Base-by-base conservation (phyloP, 345 rosid species). In the Sonneratia alba region DNA sequence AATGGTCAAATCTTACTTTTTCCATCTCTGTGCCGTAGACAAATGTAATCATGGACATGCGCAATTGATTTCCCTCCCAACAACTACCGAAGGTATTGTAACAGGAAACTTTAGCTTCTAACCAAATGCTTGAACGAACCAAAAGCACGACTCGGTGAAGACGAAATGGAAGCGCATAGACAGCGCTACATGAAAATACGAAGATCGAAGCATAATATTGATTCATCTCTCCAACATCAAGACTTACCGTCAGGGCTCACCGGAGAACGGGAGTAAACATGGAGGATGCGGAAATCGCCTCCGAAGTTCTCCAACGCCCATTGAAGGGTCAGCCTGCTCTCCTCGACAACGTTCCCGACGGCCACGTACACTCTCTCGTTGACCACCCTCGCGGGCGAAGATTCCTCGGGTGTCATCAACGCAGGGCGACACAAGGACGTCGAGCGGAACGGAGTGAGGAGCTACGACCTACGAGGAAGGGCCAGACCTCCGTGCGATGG, bases 361-460 rank as follows among this genome's bases (percentile, higher is more conserved):
- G 91, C 91, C 73, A 87, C 85, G 73, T 82, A 87, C 27, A 89
- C 81, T 38, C 86, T 81, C 21, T 86, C 82, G 67, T 73, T 81
- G 71, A 71, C 73, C 51, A 6, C 70, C 61, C 67, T 68, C 24
- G 84, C 81, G 80, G 83, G 77, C 66, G 79, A 51, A 40, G 45
- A 70, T 18, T 16, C 69, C 4, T 3, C 0, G 21, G 1, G 7
- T 0, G 32, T 7, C 34, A 42, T 62, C 27, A 37, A 27, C 66
- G 66, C 59, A 18, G 59, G 59, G 59, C 22, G 0, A 6, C 3
- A 1, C 7, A 51, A 51, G 57, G 21, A 6, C 36, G 10, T 61
- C 37, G 36, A 24, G 38, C 0, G 27, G 63, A 57, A 57, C 11
- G 49, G 13, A 10, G 63, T 8, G 22, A n/a, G 63, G 32, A 21